Conservation (phyloP, 2,329 filamentous ascomycete species). For the Ilyonectria robusta region DNA sequence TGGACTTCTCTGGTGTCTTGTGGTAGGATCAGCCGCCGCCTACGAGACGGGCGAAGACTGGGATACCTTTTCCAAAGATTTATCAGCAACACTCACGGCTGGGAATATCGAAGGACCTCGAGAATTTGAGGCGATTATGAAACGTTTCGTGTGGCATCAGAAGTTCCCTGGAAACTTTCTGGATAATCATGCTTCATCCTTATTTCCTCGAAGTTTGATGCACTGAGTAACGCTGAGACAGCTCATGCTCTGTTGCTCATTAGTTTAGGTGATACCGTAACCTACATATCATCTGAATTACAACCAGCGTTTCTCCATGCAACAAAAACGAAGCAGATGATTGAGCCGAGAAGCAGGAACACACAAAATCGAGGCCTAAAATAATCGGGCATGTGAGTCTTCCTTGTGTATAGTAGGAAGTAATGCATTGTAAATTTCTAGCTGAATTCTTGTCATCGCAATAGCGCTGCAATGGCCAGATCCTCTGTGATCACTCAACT, state of each 20-base stretch:
- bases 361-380: not conserved
- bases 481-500: conserved; percentile 4
- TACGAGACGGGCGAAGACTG: conserved; percentile 21
- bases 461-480: not conserved
- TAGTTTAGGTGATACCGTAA: not conserved
- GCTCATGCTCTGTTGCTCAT: not conserved
- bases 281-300: too few species aligned
- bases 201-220: conserved; percentile 14
- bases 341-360: not conserved
- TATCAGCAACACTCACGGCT: not conserved
- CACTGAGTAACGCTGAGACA: not conserved
- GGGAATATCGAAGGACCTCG: not conserved
- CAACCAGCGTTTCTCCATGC: too few species aligned
- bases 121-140: conserved; percentile 15
- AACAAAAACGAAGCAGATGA: not conserved
- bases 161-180: conserved; percentile 24
- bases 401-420: not conserved
- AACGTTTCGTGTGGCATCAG: conserved; percentile 28
- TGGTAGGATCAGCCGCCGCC: conserved; percentile 27
- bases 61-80: conserved; percentile 26
- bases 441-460: not conserved
- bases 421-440: not conserved
- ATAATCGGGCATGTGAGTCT: not conserved
- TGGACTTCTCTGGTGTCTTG: conserved; percentile 31
- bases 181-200: not conserved